A percentile compares a stretch with the other conserved stretches of the same genome.
Evolutionary conservation across 495 filamentous ascomycete species (phyloP).

Genomic region (Aspergillus funiculosus): DNA sequence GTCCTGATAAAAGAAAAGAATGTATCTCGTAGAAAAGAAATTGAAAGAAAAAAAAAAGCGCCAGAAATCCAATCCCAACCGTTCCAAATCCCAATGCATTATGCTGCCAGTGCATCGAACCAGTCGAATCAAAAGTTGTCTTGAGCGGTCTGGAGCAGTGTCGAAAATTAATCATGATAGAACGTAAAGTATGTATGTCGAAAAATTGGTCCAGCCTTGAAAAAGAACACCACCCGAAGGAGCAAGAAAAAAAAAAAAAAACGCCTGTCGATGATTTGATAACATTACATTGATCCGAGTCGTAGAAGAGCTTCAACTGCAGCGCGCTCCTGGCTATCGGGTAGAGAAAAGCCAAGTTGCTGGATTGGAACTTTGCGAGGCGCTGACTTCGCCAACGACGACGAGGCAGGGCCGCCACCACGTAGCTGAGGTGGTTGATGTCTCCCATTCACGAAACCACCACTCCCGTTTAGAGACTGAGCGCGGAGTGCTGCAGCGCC

Average conservation of each 20-base stretch:
- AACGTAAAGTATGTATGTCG: slow-evolving; percentile 13
- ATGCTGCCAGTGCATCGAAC: slow-evolving; percentile 19
- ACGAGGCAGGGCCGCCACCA: slow-evolving; percentile 33
- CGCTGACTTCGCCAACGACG: slow-evolving; percentile 34
- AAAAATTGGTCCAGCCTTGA: slow-evolving; percentile 20
- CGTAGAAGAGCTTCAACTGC: slow-evolving; percentile 78
- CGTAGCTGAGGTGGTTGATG: slow-evolving; percentile 18
- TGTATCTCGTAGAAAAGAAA: not conserved
- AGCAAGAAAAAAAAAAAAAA: slow-evolving; percentile 4
- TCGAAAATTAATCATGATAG: slow-evolving; percentile 12
- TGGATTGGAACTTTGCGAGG: slow-evolving; percentile 36
- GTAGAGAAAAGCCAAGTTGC: slow-evolving; percentile 28
- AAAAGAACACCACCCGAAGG: too few relatives aligned
- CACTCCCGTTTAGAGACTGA: slow-evolving; percentile 49
- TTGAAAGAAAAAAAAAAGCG: slow-evolving; percentile 23
- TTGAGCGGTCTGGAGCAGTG: slow-evolving; percentile 12
- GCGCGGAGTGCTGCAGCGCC: slow-evolving; percentile 79
- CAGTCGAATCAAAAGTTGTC: slow-evolving; percentile 16
- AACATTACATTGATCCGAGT: slow-evolving; percentile 78
- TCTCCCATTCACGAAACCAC: slow-evolving; percentile 29
- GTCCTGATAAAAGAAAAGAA: slow-evolving; percentile 4
- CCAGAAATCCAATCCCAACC: slow-evolving; percentile 15
- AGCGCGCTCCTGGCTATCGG: slow-evolving; percentile 63
- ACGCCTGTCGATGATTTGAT: slow-evolving; percentile 16
- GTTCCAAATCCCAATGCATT: slow-evolving; percentile 22